These are phyloP conservation scores for Neoboletus subvelutipes DNA, from an alignment of 768 basidiomycete genomes.

Conservation along the genomic window DNA sequence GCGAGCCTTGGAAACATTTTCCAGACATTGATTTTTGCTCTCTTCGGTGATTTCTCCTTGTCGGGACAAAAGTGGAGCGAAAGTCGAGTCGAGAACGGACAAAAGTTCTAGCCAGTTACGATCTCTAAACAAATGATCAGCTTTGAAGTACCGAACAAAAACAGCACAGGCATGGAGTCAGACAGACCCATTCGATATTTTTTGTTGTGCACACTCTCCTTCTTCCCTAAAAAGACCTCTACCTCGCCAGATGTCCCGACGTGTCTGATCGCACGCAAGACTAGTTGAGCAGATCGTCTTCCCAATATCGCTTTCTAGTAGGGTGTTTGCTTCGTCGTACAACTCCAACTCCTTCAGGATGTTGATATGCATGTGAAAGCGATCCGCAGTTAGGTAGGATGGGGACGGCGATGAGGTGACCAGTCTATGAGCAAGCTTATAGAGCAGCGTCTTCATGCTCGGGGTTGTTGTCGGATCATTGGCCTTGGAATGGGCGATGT, in stretches of 20 bases:
- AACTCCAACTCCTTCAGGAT: constrained; percentile 69
- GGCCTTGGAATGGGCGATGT: constrained; percentile 47
- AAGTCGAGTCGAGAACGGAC: constrained; percentile 67
- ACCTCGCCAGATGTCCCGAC: constrained; percentile 65
- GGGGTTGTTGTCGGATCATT: constrained; percentile 62
- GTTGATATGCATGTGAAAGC: constrained; percentile 72
- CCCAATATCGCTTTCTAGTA: constrained; percentile 69
- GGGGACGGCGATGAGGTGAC: constrained; percentile 62
- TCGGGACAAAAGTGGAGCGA: constrained; percentile 39
- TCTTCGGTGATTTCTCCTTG: constrained; percentile 32
- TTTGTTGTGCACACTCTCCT: constrained; percentile 55
- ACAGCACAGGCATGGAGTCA: not conserved
- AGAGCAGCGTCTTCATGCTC: constrained; percentile 64
- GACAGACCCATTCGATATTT: constrained; percentile 60
- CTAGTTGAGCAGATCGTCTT: constrained; percentile 66
- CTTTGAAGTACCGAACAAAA: constrained; percentile 5
- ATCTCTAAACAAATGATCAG: constrained; percentile 48
- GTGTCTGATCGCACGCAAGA: constrained; percentile 70
- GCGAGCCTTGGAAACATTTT: constrained; percentile 43
- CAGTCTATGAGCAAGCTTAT: constrained; percentile 76
- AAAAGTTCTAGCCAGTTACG: constrained; percentile 88
- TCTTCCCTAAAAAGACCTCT: constrained; percentile 62
- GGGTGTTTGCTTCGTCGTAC: constrained; percentile 66
- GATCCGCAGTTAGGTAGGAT: constrained; percentile 65
- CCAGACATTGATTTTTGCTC: constrained; percentile 37